Conservation (phyloP, 164 flowering plant species). For the Dillenia turbinata region DNA sequence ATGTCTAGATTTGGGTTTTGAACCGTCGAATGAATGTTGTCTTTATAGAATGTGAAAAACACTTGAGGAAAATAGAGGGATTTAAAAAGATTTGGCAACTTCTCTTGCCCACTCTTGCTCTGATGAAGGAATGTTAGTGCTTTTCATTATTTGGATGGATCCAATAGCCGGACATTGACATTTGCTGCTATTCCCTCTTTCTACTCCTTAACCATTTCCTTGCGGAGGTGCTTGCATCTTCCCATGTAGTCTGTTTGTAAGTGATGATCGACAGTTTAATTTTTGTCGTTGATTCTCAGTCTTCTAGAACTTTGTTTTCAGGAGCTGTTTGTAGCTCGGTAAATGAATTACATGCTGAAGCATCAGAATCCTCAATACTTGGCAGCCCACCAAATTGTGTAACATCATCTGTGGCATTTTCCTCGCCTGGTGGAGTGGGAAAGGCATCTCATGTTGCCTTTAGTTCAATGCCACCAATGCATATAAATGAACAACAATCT, state of each 20-base stretch:
- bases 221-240: background rate
- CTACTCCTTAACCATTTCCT: background rate
- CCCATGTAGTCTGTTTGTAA: too few species aligned
- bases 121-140: too few species aligned
- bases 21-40: too few species aligned
- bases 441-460: constrained; percentile 39
- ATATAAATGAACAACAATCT: constrained; percentile 24
- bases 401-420: constrained; percentile 5
- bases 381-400: constrained; percentile 14
- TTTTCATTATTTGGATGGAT: too few species aligned
- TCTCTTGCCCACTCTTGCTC: too few species aligned
- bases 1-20: too few species aligned
- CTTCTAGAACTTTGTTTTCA: constrained; percentile 1
- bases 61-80: too few species aligned
- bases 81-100: too few species aligned
- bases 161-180: too few species aligned
- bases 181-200: background rate
- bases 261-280: background rate
- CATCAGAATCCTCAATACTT: constrained; percentile 19
- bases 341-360: constrained; percentile 27
- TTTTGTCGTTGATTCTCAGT: background rate
- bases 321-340: constrained; percentile 22
- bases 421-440: constrained; percentile 15
- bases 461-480: constrained; percentile 47
- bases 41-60: too few species aligned